Evolutionary conservation across 768 basidiomycete genomes (phyloP).

Genomic region (Tubosaeta brunneosetosa): DNA sequence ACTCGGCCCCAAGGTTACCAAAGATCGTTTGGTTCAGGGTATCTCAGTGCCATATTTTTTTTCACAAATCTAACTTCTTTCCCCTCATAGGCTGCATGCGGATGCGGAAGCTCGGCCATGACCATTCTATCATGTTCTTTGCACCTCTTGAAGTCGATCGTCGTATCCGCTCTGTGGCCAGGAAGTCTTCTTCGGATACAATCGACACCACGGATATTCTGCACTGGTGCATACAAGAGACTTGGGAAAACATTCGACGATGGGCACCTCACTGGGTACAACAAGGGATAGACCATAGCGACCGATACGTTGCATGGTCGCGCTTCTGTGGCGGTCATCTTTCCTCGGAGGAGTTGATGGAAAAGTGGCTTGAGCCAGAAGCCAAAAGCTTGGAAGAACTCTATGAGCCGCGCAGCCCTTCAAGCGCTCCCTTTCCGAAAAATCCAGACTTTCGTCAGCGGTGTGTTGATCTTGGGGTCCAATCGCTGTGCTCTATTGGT

Average conservation of each 20-base stretch:
- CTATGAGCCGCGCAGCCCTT: constrained; percentile 19
- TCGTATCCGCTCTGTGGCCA: constrained; percentile 33
- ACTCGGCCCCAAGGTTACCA: constrained; percentile 14
- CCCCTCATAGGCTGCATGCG: constrained; percentile 47
- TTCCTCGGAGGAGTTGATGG: background rate
- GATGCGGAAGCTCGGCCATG: constrained; percentile 46
- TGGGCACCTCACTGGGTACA: constrained; percentile 39
- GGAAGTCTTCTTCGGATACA: too few relatives aligned
- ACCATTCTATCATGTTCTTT: constrained; percentile 46
- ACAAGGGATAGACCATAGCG: constrained; percentile 36
- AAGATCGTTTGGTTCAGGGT: constrained; percentile 16
- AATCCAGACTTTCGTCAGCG: background rate
- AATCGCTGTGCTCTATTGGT: background rate
- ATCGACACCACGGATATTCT: constrained; percentile 34
- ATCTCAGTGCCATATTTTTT: background rate
- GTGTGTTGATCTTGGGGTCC: constrained; percentile 8
- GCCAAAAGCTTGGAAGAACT: constrained; percentile 35
- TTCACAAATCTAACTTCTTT: background rate
- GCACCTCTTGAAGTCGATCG: constrained; percentile 42
- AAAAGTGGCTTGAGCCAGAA: constrained; percentile 38
- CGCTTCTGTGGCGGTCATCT: constrained; percentile 9
- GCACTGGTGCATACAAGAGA: constrained; percentile 42
- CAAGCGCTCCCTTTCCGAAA: constrained; percentile 21
- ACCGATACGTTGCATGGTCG: constrained; percentile 22
- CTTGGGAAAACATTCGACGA: constrained; percentile 37